These are phyloP conservation scores for Botrytis medusae DNA, from an alignment of 2,329 filamentous ascomycete species.

Conservation along the genomic window DNA sequence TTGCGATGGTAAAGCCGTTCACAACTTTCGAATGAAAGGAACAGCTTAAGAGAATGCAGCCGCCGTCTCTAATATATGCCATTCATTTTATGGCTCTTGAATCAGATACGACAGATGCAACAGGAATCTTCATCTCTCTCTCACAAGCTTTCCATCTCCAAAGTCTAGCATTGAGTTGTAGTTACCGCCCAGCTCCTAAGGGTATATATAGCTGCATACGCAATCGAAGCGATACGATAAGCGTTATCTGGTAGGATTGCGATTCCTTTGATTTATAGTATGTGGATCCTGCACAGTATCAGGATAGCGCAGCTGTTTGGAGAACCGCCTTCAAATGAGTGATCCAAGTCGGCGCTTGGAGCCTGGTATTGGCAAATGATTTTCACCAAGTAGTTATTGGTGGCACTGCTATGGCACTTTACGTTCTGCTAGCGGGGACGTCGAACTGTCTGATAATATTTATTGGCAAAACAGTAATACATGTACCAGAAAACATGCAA, in stretches of 20 bases:
- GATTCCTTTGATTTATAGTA: background rate
- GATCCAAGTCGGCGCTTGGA: background rate
- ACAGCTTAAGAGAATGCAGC: too few species aligned
- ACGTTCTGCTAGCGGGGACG: background rate
- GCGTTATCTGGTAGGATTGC: background rate
- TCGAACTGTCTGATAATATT: too few species aligned
- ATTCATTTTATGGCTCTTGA: background rate
- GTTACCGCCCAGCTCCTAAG: background rate
- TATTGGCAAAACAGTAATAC: background rate
- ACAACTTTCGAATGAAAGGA: conserved; percentile 4
- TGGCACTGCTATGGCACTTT: background rate
- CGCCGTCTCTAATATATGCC: too few species aligned
- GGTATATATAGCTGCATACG: background rate
- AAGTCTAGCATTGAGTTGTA: background rate
- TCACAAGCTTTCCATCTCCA: background rate
- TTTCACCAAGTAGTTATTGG: background rate
- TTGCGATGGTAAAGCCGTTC: background rate
- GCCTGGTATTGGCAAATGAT: background rate
- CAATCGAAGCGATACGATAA: background rate
- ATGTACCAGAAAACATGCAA: background rate
- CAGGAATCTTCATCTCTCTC: background rate
- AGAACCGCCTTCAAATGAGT: background rate
- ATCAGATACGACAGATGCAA: background rate
- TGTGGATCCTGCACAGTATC: background rate
- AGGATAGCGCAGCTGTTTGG: background rate